Evolutionary conservation across 768 basidiomycete species (phyloP), one percentile per base, ranked within the genome.

Genomic region (Lyophyllum semitale): DNA sequence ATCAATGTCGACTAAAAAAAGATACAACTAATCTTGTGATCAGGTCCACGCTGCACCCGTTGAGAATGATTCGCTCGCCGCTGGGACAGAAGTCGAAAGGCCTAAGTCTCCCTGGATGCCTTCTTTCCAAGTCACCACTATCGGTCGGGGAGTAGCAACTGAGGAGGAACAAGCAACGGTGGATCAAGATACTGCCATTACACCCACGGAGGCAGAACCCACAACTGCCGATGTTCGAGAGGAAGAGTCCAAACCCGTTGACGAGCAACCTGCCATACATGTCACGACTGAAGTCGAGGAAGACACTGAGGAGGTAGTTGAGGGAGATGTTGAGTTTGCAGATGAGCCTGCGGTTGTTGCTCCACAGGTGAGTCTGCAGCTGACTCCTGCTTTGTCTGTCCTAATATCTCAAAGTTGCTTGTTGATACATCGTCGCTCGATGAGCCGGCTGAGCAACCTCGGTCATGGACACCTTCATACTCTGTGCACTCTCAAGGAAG

Each of bases 21-120:
- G 5, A 30, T 30, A 11, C 11, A 4, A 18, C 37, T 38, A 18
- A 18, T 18, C 15, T 26, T 25, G 22, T 11, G 20, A 38, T 29
- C n/a, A 55, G 47, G 23, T 18, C n/a, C 33, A 5, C 18, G 8
- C 30, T 4, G 8, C 23, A 49, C 37, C 33, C 22, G 20, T 32
- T 8, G 53, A 52, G 9, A 42, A 26, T 18, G 45, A n/a, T 4
- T 17, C 20, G 18, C 52, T 58, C 17, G n/a, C 42, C 12, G 48
- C 30, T 40, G 58, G 27, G 23, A 52, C 44, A 54, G 67, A 71
- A 20, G 48, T 72, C 13, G 79, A 79, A 46, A 68, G 75, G 33
- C 78, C 79, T 20, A 79, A 78, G 58, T 80, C 79, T 15, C 79
- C 80, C 26, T 82, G 77, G 78, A 77, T 74, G 13, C 76, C 80